Base-by-base conservation (phyloP, 2,329 filamentous ascomycete genomes). In the Fusarium xyrophilum region DNA sequence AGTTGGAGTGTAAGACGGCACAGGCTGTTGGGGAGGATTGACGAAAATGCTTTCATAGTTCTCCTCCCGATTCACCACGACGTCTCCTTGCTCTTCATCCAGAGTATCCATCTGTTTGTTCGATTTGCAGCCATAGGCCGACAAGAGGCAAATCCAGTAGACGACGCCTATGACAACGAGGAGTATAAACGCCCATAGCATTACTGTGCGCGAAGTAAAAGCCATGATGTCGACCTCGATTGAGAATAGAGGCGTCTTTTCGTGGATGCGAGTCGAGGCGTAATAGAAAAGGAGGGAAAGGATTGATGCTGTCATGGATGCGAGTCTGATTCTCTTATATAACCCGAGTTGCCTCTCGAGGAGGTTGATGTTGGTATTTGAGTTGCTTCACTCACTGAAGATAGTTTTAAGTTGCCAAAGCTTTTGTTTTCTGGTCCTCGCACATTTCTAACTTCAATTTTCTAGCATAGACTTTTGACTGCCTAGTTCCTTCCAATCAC, bases 31-130 rank as follows among this genome's bases (percentile, higher is more conserved):
- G 9, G 12, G 13, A 7, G 30, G 46, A 2, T 50, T 50, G 46
- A 50, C 46, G 17, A 50, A 50, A 13, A 50, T 36, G 32, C 23
- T 19, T 25, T 50, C 46, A n/a, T 50, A 50, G 30, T 9, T 50
- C 15, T 35, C 30, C 12, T 50, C 46, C 13, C 21, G 13, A 36
- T 27, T 27, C 15, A 50, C 19, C 21, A 27, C 32, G 21, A 36
- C 5, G 5, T 25, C 32, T 15, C 23, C 21, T 50, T 23, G 46
- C 21, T 36, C 46, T 50, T 50, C 46, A n/a, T 27, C 30, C 21
- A 15, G 9, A n/a, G 5, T 15, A 33, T 17, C 14, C 14, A 33
- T n/a, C 7, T 36, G 17, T 23, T 19, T 23, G 15, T 12, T 10
- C 7, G 17, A 14, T 6, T 36, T 15, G 13, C 13, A 15, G 21